Percentiles rank a stretch among this genome's conserved stretches.
Evolutionary conservation across 495 filamentous ascomycete species (phyloP).

Genomic region (Cercophora sp.): DNA sequence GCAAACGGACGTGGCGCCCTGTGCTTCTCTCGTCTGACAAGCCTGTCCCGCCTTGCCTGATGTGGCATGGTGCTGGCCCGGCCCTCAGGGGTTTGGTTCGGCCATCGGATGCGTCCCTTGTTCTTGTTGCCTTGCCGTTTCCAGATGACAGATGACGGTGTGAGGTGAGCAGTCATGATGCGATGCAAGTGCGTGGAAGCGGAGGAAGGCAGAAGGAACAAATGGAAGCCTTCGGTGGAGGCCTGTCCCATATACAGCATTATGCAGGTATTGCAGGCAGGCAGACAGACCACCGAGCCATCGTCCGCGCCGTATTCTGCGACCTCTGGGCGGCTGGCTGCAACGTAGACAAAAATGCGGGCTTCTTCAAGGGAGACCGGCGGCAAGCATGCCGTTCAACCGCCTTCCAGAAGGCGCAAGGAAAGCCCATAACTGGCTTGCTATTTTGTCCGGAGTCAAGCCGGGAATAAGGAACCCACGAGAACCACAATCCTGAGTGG

Average conservation of each 20-base stretch:
- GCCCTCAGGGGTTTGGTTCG: background rate
- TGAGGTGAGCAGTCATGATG: background rate
- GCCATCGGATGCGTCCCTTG: background rate
- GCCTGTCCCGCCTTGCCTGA: background rate
- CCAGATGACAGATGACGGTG: background rate
- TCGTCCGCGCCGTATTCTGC: no score
- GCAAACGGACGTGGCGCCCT: background rate
- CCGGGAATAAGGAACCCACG: background rate
- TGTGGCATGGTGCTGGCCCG: background rate
- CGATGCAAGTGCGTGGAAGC: background rate
- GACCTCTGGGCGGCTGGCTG: no score
- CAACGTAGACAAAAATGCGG: no score
- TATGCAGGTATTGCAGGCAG: background rate
- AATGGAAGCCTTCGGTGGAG: conserved; percentile 4
- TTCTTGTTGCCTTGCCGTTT: background rate
- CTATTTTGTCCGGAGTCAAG: background rate
- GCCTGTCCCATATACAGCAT: background rate
- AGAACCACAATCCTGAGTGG: no score
- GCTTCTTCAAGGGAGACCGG: no score
- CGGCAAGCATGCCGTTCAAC: no score
- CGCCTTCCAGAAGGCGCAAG: background rate
- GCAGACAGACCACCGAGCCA: background rate
- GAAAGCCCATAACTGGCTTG: background rate
- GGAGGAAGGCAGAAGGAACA: background rate
- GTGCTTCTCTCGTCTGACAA: background rate